Evolutionary conservation across 164 flowering plant genomes (phyloP).

Genomic region (Magnolia changhungtana): DNA sequence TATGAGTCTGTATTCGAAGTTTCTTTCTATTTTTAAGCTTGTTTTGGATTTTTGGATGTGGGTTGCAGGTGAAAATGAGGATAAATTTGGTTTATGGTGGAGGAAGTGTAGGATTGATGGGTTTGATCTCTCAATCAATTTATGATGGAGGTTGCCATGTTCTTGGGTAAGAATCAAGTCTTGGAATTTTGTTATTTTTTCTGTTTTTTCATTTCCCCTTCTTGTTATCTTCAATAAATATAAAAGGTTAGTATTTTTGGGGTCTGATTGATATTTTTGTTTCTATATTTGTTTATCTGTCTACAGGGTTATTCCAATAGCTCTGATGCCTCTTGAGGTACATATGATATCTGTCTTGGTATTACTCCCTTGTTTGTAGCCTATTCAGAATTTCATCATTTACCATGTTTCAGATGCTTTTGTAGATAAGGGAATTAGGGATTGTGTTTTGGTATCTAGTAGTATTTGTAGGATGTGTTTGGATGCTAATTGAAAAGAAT

Average conservation of each 20-base stretch:
- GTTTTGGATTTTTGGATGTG: too few relatives aligned
- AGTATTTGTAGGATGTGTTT: neutral
- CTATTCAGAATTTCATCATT: neutral
- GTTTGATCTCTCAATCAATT: conserved; percentile 67
- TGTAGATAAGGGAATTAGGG: neutral
- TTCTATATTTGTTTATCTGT: neutral
- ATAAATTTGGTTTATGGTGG: conserved; percentile 95
- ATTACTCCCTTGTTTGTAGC: too few relatives aligned
- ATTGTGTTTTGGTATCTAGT: too few relatives aligned
- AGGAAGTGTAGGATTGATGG: conserved; percentile 96
- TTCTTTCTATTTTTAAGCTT: neutral
- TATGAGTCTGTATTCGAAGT: neutral
- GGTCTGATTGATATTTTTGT: neutral
- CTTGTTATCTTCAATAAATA: too few relatives aligned
- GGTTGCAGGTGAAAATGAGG: conserved; percentile 65
- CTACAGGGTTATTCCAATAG: too few relatives aligned
- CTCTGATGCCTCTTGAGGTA: too few relatives aligned
- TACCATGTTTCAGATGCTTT: neutral
- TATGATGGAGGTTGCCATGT: conserved; percentile 82
- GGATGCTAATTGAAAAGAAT: neutral
- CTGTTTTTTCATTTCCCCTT: neutral
- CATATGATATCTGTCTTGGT: neutral
- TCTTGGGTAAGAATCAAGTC: conserved; percentile 54
- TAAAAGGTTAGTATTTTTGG: neutral
- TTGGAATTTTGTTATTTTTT: neutral